Evolutionary conservation across 805 yeast genomes (phyloP).

Genomic region (Yarrowia keelungensis): DNA sequence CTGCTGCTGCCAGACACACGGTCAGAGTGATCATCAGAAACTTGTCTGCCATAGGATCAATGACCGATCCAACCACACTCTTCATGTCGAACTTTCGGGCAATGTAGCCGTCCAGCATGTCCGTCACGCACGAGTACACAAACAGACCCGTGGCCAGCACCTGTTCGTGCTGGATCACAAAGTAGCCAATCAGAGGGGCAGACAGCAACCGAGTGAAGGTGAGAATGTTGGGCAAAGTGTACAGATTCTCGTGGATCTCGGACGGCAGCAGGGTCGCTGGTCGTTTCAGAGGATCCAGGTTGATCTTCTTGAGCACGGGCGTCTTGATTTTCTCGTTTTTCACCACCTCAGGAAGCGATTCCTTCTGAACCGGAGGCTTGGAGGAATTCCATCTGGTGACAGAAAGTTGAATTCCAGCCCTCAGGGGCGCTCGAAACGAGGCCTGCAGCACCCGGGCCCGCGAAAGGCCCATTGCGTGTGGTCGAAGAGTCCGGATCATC

Average conservation of each 20-base stretch:
- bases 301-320: not conserved
- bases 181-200: conserved; percentile 86
- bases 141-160: conserved; percentile 74
- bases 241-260: conserved; percentile 61
- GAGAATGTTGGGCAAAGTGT: conserved; percentile 85
- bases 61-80: conserved; percentile 84
- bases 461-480: conserved; percentile 12
- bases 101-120: conserved; percentile 87
- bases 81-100: conserved; percentile 81
- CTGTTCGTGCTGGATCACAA: conserved; percentile 69
- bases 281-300: conserved; percentile 18
- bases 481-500: conserved; percentile 31
- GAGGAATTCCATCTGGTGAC: conserved; percentile 3
- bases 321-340: not conserved
- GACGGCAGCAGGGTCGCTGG: conserved; percentile 18
- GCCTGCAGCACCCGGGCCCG: conserved; percentile 15
- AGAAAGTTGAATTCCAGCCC: conserved; percentile 12
- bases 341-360: not conserved
- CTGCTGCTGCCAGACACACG: conserved; percentile 69
- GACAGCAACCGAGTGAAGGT: conserved; percentile 81
- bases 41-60: conserved; percentile 97
- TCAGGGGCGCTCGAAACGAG: not conserved
- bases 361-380: not conserved
- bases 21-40: conserved; percentile 87
- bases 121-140: conserved; percentile 87